These are phyloP conservation scores for Xylaria sp. DNA, from an alignment of 2,329 filamentous ascomycete genomes.

Conservation along the genomic window DNA sequence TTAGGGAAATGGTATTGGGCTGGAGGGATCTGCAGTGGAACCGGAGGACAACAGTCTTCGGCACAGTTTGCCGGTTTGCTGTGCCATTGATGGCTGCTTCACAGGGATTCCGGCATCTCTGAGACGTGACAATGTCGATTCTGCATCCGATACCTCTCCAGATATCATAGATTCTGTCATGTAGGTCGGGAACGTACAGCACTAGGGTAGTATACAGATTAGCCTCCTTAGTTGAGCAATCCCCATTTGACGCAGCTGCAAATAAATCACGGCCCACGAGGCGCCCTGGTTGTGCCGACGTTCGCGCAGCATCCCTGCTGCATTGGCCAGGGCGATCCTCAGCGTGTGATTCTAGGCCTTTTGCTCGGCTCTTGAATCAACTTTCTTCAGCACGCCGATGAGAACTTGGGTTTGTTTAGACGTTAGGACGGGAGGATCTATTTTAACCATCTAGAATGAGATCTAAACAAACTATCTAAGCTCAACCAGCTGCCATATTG, in stretches of 20 bases:
- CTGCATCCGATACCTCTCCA: background rate
- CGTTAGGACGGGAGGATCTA: too few relatives aligned
- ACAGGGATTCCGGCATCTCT: background rate
- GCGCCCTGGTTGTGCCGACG: background rate
- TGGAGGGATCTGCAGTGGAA: constrained; percentile 14
- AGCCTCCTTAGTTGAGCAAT: background rate
- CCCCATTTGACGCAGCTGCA: background rate
- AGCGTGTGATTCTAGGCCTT: background rate
- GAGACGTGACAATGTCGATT: background rate
- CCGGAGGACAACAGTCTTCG: background rate
- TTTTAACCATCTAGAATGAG: background rate
- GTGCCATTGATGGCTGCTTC: background rate
- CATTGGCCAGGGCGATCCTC: background rate
- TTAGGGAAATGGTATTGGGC: background rate
- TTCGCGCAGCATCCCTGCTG: constrained; percentile 6
- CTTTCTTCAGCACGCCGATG: background rate
- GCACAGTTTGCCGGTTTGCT: constrained; percentile 23
- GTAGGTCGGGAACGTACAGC: background rate
- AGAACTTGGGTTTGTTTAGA: too few relatives aligned
- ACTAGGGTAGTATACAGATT: background rate
- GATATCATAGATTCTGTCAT: background rate
- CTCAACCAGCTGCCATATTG: background rate
- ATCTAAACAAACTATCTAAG: background rate
- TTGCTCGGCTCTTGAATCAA: background rate
- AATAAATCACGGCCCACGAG: background rate